Percentiles rank a stretch among this genome's conserved stretches.
Evolutionary conservation across 176 grass and related monocot species (phyloP).

Genomic region (Hordeum marinum): DNA sequence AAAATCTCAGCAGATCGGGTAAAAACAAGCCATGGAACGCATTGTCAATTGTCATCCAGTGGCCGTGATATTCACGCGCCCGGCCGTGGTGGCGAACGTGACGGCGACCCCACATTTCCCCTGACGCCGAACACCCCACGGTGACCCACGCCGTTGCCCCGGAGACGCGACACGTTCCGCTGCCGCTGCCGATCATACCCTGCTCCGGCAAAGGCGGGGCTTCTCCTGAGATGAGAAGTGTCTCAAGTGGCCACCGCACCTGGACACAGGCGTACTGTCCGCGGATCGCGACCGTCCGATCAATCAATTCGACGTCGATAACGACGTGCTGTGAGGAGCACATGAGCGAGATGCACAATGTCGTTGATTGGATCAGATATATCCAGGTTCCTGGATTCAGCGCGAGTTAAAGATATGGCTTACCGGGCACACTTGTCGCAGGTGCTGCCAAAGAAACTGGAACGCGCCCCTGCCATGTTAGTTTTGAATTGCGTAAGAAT

Average conservation of each 20-base stretch:
- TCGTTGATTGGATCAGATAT: not conserved
- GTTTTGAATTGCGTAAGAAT: no score
- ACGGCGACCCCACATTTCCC: not conserved
- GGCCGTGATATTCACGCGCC: not conserved
- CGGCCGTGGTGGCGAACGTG: not conserved
- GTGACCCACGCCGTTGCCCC: not conserved
- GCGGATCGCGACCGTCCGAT: slow-evolving; percentile 3
- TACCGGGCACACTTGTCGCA: not conserved
- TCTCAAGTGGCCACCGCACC: not conserved
- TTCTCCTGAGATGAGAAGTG: not conserved
- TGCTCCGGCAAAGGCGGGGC: not conserved
- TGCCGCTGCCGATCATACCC: not conserved
- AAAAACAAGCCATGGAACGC: not conserved
- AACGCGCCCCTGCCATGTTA: no score
- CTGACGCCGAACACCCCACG: not conserved
- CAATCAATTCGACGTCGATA: not conserved
- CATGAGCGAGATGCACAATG: not conserved
- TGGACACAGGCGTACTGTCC: not conserved
- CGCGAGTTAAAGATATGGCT: not conserved
- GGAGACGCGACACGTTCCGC: not conserved
- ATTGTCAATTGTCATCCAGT: not conserved
- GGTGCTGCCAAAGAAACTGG: no score
- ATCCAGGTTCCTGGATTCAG: not conserved
- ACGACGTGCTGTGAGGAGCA: not conserved
- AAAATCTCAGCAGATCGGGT: not conserved